Evolutionary conservation across 2,329 filamentous ascomycete genomes (phyloP).

Genomic region (Xylariaceae sp.): DNA sequence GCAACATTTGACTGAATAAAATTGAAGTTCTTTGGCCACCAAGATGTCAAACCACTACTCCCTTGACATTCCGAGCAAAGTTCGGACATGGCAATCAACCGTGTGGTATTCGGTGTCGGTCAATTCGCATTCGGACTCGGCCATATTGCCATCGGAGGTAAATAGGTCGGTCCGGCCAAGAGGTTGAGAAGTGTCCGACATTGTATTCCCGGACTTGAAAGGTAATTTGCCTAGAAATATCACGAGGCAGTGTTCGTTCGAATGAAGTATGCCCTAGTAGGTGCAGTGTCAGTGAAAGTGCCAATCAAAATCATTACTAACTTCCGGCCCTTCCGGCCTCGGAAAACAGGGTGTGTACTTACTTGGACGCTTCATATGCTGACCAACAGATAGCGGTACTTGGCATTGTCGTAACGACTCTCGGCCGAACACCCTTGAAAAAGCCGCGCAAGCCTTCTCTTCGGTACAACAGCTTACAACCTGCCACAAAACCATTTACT

Average conservation of each 20-base stretch:
- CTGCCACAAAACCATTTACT: slow-evolving; percentile 82
- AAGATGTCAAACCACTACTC: not conserved
- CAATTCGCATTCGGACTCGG: slow-evolving; percentile 5
- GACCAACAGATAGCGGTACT: slow-evolving; percentile 99
- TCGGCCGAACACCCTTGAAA: slow-evolving; percentile 88
- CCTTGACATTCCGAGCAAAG: not conserved
- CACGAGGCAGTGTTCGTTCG: slow-evolving; percentile 38
- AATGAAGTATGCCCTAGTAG: slow-evolving; percentile 42
- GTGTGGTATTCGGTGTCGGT: slow-evolving; percentile 8
- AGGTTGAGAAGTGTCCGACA: slow-evolving; percentile 1
- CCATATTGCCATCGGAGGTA: slow-evolving; percentile 14
- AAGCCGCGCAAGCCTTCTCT: slow-evolving; percentile 87
- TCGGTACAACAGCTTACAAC: slow-evolving; percentile 79
- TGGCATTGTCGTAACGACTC: slow-evolving; percentile 95
- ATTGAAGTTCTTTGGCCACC: not conserved
- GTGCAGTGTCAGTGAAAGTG: slow-evolving; percentile 21
- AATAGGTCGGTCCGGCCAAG: slow-evolving; percentile 2
- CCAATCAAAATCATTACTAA: slow-evolving; percentile 4
- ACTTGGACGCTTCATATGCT: slow-evolving; percentile 73
- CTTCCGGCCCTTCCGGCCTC: not conserved
- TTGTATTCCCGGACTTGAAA: not conserved
- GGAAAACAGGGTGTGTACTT: slow-evolving; percentile 40
- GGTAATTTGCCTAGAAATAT: slow-evolving; percentile 15
- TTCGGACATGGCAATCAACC: not conserved
- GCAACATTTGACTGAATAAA: not conserved